Base-by-base conservation (phyloP, 306 rosid species). In the Gastrolobium bilobum region DNA sequence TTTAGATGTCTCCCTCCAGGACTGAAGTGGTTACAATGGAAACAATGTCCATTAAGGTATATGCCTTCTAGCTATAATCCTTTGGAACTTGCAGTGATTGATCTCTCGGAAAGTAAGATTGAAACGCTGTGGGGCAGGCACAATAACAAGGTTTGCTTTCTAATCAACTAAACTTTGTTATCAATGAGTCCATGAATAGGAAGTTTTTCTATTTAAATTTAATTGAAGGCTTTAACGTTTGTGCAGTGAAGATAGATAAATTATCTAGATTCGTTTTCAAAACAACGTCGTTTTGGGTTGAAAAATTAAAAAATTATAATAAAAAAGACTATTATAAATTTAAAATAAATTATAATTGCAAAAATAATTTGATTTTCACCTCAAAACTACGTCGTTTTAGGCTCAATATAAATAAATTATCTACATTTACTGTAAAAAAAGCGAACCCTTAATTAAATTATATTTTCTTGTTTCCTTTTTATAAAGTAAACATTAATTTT, bases 1-100 rank as follows among this genome's bases (percentile, higher is more conserved):
- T 47, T 75, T 6, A 75, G 48, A 56, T 75, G 1, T 30, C 83
- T 90, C 54, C 92, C 92, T 20, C 29, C 52, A 0, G 77, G 65
- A 14, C 44, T 90, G 46, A 88, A 83, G 84, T 90, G 92, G 92
- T 53, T 90, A 31, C 89, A 88, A 61, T 90, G 92, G 94, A 81
- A 79, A 79, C 83, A 57, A 59, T 88, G 94, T 77, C 88, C 90
- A 14, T 46, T 83, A 7, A 83, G 20, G 56, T 13, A 13, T 39
- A 75, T 90, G 29, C 84, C 92, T 47, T 64, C 83, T 48, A 65
- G 65, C 57, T 86, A 46, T 15, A 20, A n/a, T 65, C 89, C 87
- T 40, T 76, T 3, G 26, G 69, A 80, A 51, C 86, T 88, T 71
- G 83, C 89, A 20, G 85, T 88, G 48, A 83, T 90, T 68, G 92